These are phyloP conservation scores for Brassica hybrid DNA, from an alignment of 441 rosid species.

Conservation along the genomic window DNA sequence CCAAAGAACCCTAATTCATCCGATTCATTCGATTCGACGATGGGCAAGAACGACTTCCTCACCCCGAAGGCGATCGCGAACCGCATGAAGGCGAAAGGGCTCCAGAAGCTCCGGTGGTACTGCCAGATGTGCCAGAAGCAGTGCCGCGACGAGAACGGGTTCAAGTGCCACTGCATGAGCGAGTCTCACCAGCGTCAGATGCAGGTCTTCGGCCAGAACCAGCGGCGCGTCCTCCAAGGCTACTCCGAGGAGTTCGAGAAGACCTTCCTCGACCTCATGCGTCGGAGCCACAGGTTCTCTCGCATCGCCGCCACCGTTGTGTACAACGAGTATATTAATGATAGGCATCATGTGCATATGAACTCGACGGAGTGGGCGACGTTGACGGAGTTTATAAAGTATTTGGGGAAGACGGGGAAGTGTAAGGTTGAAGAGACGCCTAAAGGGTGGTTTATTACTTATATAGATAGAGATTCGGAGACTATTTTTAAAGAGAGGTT, in stretches of 20 bases:
- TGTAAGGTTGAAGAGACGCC: constrained; percentile 96
- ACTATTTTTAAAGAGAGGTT: constrained; percentile 78
- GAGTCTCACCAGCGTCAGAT: constrained; percentile 97
- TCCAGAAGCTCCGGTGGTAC: constrained; percentile 97
- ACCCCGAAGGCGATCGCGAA: constrained; percentile 92
- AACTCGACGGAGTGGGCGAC: constrained; percentile 93
- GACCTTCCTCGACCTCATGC: constrained; percentile 78
- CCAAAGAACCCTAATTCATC: too few relatives aligned
- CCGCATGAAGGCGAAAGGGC: constrained; percentile 91
- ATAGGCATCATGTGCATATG: constrained; percentile 93
- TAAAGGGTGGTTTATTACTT: constrained; percentile 97
- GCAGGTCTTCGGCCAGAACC: constrained; percentile 82
- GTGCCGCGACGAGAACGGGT: constrained; percentile 96
- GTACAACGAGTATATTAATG: constrained; percentile 84
- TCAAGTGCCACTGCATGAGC: constrained; percentile 98
- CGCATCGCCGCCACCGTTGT: constrained; percentile 90
- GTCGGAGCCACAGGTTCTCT: constrained; percentile 76
- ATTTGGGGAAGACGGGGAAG: constrained; percentile 80
- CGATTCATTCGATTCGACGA: background rate
- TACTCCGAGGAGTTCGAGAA: constrained; percentile 88
- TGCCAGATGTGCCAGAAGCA: constrained; percentile 99
- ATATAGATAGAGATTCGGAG: constrained; percentile 88
- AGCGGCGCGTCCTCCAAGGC: constrained; percentile 69
- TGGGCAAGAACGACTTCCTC: constrained; percentile 91
- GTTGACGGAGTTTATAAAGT: constrained; percentile 83